phyloP scores from a whole-genome alignment of 371 early-diverging fungal species.

The Lichtheimia hyalospora region DNA sequence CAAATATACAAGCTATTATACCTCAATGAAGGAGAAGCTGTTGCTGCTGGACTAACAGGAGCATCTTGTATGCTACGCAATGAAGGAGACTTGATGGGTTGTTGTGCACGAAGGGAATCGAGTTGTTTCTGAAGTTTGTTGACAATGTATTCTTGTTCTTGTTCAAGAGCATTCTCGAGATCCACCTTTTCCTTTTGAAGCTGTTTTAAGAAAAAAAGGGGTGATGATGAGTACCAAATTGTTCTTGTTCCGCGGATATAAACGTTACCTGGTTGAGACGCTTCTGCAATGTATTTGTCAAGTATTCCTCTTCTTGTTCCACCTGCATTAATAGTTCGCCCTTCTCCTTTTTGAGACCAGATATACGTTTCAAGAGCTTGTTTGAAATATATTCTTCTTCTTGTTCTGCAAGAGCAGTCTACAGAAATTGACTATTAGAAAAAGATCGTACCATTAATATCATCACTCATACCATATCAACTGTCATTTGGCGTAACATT shows the following conservation, averaged over 20 bases:
- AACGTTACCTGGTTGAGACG: slow-evolving; percentile 59
- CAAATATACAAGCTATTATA: slow-evolving; percentile 13
- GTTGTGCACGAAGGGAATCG: slow-evolving; percentile 53
- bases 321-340: slow-evolving; percentile 66
- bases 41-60: slow-evolving; percentile 33
- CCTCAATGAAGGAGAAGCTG: slow-evolving; percentile 32
- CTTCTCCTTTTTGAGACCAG: slow-evolving; percentile 71
- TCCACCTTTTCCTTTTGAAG: slow-evolving; percentile 83
- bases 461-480: slow-evolving; percentile 52
- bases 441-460: too few species aligned
- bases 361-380: slow-evolving; percentile 63
- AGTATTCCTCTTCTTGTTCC: slow-evolving; percentile 75
- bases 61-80: slow-evolving; percentile 30
- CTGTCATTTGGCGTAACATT: slow-evolving; percentile 58
- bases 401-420: slow-evolving; percentile 67
- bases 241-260: too few species aligned
- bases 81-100: slow-evolving; percentile 35
- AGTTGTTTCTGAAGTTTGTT: slow-evolving; percentile 69
- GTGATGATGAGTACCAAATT: neutral
- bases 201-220: slow-evolving; percentile 8
- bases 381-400: slow-evolving; percentile 76
- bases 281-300: slow-evolving; percentile 75
- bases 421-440: neutral
- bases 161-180: slow-evolving; percentile 79
- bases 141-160: slow-evolving; percentile 83